Conservation (phyloP, 1,284 basidiomycete species). For the Rhodotorula sp. region DNA sequence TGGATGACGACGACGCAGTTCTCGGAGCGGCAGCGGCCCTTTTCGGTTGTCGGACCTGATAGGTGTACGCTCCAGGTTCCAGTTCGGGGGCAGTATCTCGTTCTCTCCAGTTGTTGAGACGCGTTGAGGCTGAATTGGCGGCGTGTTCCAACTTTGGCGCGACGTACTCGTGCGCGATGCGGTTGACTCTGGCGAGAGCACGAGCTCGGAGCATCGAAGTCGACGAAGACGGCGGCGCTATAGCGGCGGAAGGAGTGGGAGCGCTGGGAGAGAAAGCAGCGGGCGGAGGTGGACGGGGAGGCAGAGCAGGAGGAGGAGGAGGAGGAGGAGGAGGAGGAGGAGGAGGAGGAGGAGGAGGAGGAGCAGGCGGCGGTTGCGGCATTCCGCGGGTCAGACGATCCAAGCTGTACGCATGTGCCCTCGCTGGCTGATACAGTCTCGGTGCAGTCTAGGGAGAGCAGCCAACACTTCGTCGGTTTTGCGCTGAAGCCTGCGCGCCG, state of each 20-base stretch:
- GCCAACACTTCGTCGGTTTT: too few species aligned
- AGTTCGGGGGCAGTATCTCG: background rate
- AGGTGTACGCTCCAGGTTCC: background rate
- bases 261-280: background rate
- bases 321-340: conserved; percentile 8
- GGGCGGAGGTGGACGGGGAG: conserved; percentile 7
- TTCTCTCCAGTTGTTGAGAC: conserved; percentile 6
- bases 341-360: background rate
- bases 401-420: too few species aligned
- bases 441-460: too few species aligned
- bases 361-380: background rate
- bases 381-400: too few species aligned
- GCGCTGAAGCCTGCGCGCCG: too few species aligned
- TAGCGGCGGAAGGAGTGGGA: background rate
- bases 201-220: conserved; percentile 9
- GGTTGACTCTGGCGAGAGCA: conserved; percentile 16
- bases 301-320: conserved; percentile 1
- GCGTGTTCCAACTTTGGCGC: conserved; percentile 13
- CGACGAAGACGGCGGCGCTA: background rate
- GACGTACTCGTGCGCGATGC: conserved; percentile 10
- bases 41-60: background rate
- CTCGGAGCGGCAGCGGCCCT: background rate
- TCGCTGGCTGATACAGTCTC: too few species aligned
- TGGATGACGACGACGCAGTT: background rate
- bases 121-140: background rate